These are phyloP conservation scores for Diplodia sapinea DNA, from an alignment of 2,329 filamentous ascomycete genomes.

Conservation along the genomic window DNA sequence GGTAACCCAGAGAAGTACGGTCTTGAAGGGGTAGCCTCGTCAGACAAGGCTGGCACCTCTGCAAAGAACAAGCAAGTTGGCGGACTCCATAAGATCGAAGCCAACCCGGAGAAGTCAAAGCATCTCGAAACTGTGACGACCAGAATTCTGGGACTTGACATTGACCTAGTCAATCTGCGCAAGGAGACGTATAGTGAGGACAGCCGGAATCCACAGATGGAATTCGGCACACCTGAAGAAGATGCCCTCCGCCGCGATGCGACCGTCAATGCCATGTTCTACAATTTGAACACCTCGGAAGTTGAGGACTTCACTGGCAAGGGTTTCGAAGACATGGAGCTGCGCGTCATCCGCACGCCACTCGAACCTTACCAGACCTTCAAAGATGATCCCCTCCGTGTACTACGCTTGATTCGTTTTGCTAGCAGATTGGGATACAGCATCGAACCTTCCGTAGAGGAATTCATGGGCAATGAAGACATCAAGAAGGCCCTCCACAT, in stretches of 20 bases:
- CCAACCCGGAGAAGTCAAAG: constrained; percentile 95
- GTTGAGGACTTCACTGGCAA: constrained; percentile 83
- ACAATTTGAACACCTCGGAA: constrained; percentile 79
- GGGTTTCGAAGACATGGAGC: constrained; percentile 76
- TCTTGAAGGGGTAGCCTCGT: constrained; percentile 48
- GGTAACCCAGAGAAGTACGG: constrained; percentile 67
- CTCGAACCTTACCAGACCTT: constrained; percentile 90
- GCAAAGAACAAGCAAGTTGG: constrained; percentile 66
- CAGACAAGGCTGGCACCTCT: constrained; percentile 46
- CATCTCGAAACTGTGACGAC: constrained; percentile 92
- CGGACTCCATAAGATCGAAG: constrained; percentile 83
- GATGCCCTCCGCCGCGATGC: constrained; percentile 90
- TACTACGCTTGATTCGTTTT: constrained; percentile 87
- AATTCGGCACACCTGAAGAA: constrained; percentile 90
- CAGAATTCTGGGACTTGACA: constrained; percentile 81
- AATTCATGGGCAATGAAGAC: constrained; percentile 76
- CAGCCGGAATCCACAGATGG: constrained; percentile 87
- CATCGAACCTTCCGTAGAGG: constrained; percentile 73
- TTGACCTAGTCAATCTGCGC: constrained; percentile 92
- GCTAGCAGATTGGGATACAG: constrained; percentile 80
- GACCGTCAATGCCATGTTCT: constrained; percentile 94
- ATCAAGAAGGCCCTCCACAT: constrained; percentile 78
- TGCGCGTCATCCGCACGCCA: constrained; percentile 79
- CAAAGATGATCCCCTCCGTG: constrained; percentile 87
- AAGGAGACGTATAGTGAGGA: constrained; percentile 91